phyloP scores from a whole-genome alignment of 1,139 yeast species.

The Magnusiomyces suaveolens region DNA sequence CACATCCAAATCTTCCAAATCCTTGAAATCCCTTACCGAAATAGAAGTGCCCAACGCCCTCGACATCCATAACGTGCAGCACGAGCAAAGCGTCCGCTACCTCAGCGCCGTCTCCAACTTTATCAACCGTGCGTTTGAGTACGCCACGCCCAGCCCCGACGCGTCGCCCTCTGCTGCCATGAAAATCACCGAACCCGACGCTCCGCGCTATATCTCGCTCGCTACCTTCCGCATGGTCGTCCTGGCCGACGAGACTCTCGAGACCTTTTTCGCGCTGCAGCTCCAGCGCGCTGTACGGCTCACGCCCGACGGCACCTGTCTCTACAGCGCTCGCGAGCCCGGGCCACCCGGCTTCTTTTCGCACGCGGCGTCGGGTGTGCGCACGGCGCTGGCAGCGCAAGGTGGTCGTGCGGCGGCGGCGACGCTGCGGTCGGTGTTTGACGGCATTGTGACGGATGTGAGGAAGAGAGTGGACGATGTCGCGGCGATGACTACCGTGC shows the following conservation, averaged over 20 bases:
- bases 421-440: constrained; percentile 78
- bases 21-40: background rate
- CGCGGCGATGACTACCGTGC: constrained; percentile 13
- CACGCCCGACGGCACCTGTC: constrained; percentile 38
- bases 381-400: constrained; percentile 29
- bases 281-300: constrained; percentile 59
- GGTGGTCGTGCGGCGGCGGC: constrained; percentile 31
- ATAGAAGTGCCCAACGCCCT: constrained; percentile 12
- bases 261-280: constrained; percentile 64
- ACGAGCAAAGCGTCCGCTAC: constrained; percentile 70
- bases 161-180: background rate
- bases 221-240: constrained; percentile 94
- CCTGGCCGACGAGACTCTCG: constrained; percentile 88
- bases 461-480: constrained; percentile 72
- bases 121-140: constrained; percentile 80
- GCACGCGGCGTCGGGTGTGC: constrained; percentile 12
- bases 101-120: constrained; percentile 80
- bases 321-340: constrained; percentile 17
- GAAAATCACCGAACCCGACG: constrained; percentile 45
- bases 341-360: constrained; percentile 4
- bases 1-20: background rate
- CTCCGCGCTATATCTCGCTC: constrained; percentile 64
- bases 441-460: constrained; percentile 83
- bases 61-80: constrained; percentile 43
- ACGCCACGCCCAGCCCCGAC: constrained; percentile 58